phyloP scores from a whole-genome alignment of 805 yeast genomes.

The Schwanniomyces polymorphus region DNA sequence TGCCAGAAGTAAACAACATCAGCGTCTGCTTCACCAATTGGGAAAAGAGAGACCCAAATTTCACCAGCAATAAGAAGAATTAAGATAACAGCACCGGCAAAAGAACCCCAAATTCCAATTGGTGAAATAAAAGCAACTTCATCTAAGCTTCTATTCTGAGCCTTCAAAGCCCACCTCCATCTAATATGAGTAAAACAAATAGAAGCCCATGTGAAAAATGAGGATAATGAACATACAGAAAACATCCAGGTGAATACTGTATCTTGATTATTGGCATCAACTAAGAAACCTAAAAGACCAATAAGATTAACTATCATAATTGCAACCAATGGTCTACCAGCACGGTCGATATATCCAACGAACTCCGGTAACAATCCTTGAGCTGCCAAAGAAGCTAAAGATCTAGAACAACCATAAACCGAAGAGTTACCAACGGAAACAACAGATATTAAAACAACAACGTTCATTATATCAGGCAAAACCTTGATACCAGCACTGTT shows the following conservation, averaged over 20 bases:
- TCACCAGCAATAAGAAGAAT: constrained; percentile 34
- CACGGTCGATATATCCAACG: constrained; percentile 39
- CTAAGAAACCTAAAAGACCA: constrained; percentile 42
- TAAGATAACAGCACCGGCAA: constrained; percentile 29
- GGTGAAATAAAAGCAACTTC: constrained; percentile 36
- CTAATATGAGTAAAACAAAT: constrained; percentile 42
- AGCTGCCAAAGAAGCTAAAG: constrained; percentile 65
- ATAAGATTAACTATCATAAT: constrained; percentile 29
- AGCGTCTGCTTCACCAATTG: constrained; percentile 23
- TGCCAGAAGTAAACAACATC: constrained; percentile 47
- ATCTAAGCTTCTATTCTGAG: constrained; percentile 31
- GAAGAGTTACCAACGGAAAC: constrained; percentile 78
- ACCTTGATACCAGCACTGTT: constrained; percentile 60
- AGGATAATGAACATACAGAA: constrained; percentile 40
- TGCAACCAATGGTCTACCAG: constrained; percentile 44
- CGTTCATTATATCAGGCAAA: constrained; percentile 72
- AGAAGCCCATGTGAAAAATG: constrained; percentile 42
- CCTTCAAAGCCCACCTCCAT: constrained; percentile 38
- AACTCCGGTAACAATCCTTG: constrained; percentile 64
- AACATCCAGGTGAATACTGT: constrained; percentile 41
- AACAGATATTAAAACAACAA: constrained; percentile 70
- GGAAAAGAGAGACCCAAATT: constrained; percentile 41
- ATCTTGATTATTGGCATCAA: constrained; percentile 28
- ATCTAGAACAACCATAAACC: constrained; percentile 68
- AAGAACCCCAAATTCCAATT: constrained; percentile 38